These are phyloP conservation scores for Rhododendron mucronatum DNA, from an alignment of 148 eudicot species.

Conservation along the genomic window DNA sequence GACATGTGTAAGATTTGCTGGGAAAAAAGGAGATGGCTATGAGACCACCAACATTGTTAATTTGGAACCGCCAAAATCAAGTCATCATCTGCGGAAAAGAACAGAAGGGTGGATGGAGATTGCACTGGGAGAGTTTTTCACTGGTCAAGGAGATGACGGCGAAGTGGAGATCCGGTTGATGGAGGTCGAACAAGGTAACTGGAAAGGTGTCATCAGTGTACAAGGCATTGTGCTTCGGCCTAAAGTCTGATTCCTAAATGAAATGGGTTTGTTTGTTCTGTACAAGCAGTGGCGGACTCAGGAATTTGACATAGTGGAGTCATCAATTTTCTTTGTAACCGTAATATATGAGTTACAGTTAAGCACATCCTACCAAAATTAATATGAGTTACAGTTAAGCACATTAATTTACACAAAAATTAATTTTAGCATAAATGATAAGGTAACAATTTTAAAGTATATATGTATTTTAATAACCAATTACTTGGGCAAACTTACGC, in stretches of 20 bases:
- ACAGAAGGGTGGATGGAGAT: slow-evolving; percentile 58
- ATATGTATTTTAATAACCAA: no score
- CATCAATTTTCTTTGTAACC: no score
- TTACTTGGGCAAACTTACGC: no score
- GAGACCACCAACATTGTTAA: slow-evolving; percentile 8
- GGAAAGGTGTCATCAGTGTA: slow-evolving; percentile 50
- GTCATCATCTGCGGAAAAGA: slow-evolving; percentile 17
- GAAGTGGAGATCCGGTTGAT: slow-evolving; percentile 37
- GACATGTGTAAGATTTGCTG: background rate
- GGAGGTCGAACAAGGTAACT: slow-evolving; percentile 28
- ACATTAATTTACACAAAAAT: no score
- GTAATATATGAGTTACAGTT: no score
- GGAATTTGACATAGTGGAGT: no score
- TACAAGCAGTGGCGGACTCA: no score
- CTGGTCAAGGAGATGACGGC: slow-evolving; percentile 15
- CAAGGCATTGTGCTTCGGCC: slow-evolving; percentile 72
- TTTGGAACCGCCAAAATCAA: background rate
- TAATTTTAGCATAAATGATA: no score
- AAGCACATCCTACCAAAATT: no score
- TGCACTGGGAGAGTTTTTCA: slow-evolving; percentile 44
- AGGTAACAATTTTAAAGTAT: no score
- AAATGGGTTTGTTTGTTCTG: no score
- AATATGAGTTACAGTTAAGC: no score
- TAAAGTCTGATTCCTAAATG: background rate
- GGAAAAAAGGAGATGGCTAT: slow-evolving; percentile 16